Conservation (phyloP, 1,139 yeast species). For the Scheffersomyces insectosa region DNA sequence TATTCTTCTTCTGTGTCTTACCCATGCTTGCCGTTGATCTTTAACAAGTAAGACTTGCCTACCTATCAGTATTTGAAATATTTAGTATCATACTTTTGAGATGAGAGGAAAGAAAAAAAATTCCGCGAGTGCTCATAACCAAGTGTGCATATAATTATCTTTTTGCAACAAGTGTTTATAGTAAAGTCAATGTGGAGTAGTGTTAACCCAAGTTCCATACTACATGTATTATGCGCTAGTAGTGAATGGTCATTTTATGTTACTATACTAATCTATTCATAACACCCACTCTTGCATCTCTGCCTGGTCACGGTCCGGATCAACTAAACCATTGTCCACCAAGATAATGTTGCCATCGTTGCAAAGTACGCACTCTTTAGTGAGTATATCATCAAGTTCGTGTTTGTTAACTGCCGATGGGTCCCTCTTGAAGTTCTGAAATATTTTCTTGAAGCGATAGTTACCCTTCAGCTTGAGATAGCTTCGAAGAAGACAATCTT, state of each 20-base stretch:
- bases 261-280: slow-evolving; percentile 4
- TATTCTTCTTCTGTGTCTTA: slow-evolving; percentile 91
- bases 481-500: slow-evolving; percentile 72
- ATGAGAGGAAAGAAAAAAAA: slow-evolving; percentile 13
- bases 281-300: slow-evolving; percentile 29
- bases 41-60: neutral
- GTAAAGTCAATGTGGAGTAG: neutral
- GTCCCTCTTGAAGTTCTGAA: slow-evolving; percentile 17
- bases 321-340: slow-evolving; percentile 55
- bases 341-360: slow-evolving; percentile 72
- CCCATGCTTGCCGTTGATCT: slow-evolving; percentile 54
- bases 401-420: slow-evolving; percentile 20
- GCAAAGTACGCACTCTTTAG: slow-evolving; percentile 76
- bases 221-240: neutral
- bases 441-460: slow-evolving; percentile 62
- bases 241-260: no score
- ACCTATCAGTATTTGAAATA: no score
- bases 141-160: no score
- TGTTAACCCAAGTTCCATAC: neutral
- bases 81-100: slow-evolving; percentile 1
- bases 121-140: no score
- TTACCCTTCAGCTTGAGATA: slow-evolving; percentile 63
- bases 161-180: no score
- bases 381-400: slow-evolving; percentile 61
- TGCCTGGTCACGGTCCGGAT: slow-evolving; percentile 18